Evolutionary conservation across 2,329 filamentous ascomycete species (phyloP).

Genomic region (Epichloe gansuensis): DNA sequence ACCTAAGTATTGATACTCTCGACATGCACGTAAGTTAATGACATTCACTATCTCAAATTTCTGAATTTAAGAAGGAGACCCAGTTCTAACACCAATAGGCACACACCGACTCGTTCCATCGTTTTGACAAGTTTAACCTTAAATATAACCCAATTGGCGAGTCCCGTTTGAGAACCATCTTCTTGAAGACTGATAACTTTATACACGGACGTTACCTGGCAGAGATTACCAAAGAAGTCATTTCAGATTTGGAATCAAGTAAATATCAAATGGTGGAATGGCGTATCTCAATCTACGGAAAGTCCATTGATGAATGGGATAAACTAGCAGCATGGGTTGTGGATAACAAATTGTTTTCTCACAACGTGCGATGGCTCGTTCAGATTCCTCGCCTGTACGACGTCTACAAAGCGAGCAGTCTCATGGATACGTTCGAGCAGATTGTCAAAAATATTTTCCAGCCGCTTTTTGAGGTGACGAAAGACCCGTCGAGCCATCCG

Average conservation of each 20-base stretch:
- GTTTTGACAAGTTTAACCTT: constrained; percentile 98
- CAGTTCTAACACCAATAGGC: constrained; percentile 38
- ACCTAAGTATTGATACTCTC: constrained; percentile 92
- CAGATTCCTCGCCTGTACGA: constrained; percentile 91
- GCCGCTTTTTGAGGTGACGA: constrained; percentile 87
- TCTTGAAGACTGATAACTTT: constrained; percentile 96
- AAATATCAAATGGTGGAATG: constrained; percentile 99
- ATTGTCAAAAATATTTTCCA: constrained; percentile 85
- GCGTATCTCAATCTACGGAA: constrained; percentile 95
- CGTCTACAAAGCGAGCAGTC: constrained; percentile 78
- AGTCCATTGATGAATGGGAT: constrained; percentile 89
- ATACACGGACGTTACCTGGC: constrained; percentile 92
- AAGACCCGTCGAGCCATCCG: constrained; percentile 71
- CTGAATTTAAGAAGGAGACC: background rate
- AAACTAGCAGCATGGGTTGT: constrained; percentile 95
- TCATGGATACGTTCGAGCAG: constrained; percentile 84
- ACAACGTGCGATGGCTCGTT: constrained; percentile 94
- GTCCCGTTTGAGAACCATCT: constrained; percentile 91
- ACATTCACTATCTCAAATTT: background rate
- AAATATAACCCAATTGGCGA: constrained; percentile 98
- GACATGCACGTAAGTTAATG: constrained; percentile 79
- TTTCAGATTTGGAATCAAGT: constrained; percentile 91
- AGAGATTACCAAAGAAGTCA: constrained; percentile 96
- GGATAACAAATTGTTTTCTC: constrained; percentile 95
- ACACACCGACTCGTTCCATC: constrained; percentile 94